These are phyloP conservation scores for Oryza coarctata DNA, from an alignment of 176 grass and related monocot species.

Conservation along the genomic window DNA sequence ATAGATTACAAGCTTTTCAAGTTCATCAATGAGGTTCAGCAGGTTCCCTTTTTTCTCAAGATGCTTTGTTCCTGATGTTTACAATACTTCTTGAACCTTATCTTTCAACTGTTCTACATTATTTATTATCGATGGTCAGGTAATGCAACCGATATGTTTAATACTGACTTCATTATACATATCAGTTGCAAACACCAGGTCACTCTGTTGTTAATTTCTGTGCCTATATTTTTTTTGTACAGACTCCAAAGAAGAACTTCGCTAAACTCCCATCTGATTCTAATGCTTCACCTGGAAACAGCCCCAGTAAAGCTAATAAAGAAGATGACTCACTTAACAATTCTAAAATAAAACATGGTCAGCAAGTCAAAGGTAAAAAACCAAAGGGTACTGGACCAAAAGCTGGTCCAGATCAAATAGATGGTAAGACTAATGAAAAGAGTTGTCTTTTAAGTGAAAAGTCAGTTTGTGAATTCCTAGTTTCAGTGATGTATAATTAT, in stretches of 20 bases:
- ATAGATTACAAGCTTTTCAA: background rate
- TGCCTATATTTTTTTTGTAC: background rate
- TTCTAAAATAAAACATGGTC: constrained; percentile 18
- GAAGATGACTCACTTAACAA: constrained; percentile 23
- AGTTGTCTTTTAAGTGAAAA: background rate
- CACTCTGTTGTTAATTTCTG: background rate
- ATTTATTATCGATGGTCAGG: background rate
- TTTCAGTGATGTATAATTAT: background rate
- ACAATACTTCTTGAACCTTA: background rate
- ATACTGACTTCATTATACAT: background rate
- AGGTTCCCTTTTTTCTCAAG: background rate
- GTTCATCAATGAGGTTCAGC: constrained; percentile 8
- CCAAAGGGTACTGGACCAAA: constrained; percentile 34
- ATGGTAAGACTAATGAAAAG: constrained; percentile 12
- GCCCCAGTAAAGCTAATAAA: constrained; percentile 14
- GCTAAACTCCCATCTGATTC: constrained; percentile 35
- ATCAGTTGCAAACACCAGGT: background rate
- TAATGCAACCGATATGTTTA: background rate
- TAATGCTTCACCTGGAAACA: constrained; percentile 26
- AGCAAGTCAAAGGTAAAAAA: constrained; percentile 34
- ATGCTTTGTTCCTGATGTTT: background rate
- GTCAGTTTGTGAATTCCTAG: constrained; percentile 4
- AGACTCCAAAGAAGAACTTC: constrained; percentile 43
- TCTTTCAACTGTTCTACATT: background rate
- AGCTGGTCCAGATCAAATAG: constrained; percentile 18